Conservation (phyloP, 2,329 filamentous ascomycete genomes). For the Colletotrichum graminicola region DNA sequence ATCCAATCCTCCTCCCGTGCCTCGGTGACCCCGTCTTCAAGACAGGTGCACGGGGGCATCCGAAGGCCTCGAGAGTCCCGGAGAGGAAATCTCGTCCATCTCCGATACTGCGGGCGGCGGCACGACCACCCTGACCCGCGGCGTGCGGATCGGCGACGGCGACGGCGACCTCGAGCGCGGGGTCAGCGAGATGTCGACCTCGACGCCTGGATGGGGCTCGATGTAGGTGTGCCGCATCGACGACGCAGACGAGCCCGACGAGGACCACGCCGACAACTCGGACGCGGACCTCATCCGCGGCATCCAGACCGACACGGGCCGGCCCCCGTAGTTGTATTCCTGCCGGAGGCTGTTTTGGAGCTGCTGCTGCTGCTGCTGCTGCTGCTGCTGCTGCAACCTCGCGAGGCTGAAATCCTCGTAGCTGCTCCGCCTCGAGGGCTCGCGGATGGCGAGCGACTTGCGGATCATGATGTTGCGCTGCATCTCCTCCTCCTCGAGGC, state of each 20-base stretch:
- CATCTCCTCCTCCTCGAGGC: conserved; percentile 51
- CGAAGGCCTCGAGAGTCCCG: conserved; percentile 4
- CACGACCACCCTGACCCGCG: conserved; percentile 13
- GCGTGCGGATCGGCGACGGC: conserved; percentile 11
- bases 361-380: background rate
- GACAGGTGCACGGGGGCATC: background rate
- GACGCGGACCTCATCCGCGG: conserved; percentile 25
- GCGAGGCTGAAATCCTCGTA: conserved; percentile 12
- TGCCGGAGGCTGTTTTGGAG: background rate
- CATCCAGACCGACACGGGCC: background rate
- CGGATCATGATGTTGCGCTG: conserved; percentile 57
- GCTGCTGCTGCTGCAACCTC: background rate
- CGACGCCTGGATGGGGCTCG: conserved; percentile 30
- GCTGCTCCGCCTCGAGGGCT: conserved; percentile 23
- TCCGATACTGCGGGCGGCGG: conserved; percentile 2
- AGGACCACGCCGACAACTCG: conserved; percentile 6
- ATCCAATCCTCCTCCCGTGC: background rate
- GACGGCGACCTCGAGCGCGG: conserved; percentile 32
- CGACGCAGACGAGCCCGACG: conserved; percentile 8
- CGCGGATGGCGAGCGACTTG: conserved; percentile 53
- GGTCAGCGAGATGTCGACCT: conserved; percentile 27
- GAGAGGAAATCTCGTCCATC: background rate
- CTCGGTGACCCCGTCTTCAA: background rate
- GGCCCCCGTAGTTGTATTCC: background rate
- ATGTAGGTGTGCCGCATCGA: conserved; percentile 3